Base-by-base conservation (phyloP, 306 rosid species). In the Cicer pinnatifidum region DNA sequence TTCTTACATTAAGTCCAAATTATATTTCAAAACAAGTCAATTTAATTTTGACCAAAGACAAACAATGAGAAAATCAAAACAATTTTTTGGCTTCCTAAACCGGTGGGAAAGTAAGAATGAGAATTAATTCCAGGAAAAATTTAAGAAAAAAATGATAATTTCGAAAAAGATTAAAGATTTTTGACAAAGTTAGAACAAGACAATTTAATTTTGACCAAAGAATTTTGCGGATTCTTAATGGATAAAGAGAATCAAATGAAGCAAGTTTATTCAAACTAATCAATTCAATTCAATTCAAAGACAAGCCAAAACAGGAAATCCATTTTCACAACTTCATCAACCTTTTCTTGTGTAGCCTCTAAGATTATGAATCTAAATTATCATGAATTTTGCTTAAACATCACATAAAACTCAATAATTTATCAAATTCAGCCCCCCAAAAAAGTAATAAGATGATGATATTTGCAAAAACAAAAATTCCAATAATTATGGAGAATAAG, bases 251-350 rank as follows among this genome's bases (percentile, higher is more conserved):
- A 69, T 11, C 54, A 61, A 59, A 50, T 61, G 46, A 78, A 28
- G 35, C 35, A 28, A 28, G 35, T 28, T 28, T 28, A 28, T 28
- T 28, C 35, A 28, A 78, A 68, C 67, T 19, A 1, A 51, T 16
- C 28, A 59, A 46, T 45, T 10, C 68, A 59, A 46, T 45, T 10
- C 68, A 64, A 59, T 28, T 28, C 35, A 28, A 28, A 28, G 13
- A 48, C 6, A 48, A 8, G 37, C 60, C 37, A 54, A 54, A 54
- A 54, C 13, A 41, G 37, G 41, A 60, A 66, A 57, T 66, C 64
- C 39, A 43, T 53, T 43, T 65, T 46, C 62, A 69, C 61, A 44
- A 63, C 35, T 28, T 28, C 39, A 61, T 69, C 84, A 61, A 69
- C 67, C 38, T 57, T 75, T 68, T 57, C 11, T 43, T 46, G 37